Conservation (phyloP, 805 yeast species). For the Brettanomyces custersianus region DNA sequence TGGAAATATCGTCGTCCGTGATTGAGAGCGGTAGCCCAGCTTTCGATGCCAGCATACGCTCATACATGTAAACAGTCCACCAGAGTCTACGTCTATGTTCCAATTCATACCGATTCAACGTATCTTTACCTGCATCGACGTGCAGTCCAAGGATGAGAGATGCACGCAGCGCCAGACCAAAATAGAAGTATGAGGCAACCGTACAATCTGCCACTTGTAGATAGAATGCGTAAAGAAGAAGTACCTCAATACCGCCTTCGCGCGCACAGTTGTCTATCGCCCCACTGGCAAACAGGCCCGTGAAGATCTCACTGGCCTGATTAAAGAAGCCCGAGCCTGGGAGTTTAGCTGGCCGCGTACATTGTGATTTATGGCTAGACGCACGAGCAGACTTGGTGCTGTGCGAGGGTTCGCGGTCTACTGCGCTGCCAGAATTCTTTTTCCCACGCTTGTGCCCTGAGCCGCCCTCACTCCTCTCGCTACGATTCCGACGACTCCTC, state of each 20-base stretch:
- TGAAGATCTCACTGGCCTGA: conserved; percentile 71
- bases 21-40: conserved; percentile 75
- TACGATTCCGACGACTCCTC: conserved; percentile 14
- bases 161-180: conserved; percentile 24
- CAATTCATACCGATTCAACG: conserved; percentile 40
- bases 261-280: conserved; percentile 69
- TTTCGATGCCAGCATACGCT: conserved; percentile 71
- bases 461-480: background rate
- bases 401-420: background rate
- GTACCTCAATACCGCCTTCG: conserved; percentile 74
- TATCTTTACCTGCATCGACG: conserved; percentile 69
- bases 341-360: conserved; percentile 32
- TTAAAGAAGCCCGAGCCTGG: conserved; percentile 77
- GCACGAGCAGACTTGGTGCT: background rate
- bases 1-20: conserved; percentile 74
- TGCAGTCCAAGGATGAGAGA: conserved; percentile 71
- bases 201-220: conserved; percentile 81
- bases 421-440: background rate
- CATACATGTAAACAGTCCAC: conserved; percentile 34
- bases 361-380: no score
- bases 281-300: conserved; percentile 72
- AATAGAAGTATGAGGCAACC: conserved; percentile 66
- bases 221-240: conserved; percentile 67
- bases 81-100: conserved; percentile 37
- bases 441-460: background rate